Evolutionary conservation across 352 stramenopile genomes (phyloP).

Genomic region (Thalassiosira hispida): DNA sequence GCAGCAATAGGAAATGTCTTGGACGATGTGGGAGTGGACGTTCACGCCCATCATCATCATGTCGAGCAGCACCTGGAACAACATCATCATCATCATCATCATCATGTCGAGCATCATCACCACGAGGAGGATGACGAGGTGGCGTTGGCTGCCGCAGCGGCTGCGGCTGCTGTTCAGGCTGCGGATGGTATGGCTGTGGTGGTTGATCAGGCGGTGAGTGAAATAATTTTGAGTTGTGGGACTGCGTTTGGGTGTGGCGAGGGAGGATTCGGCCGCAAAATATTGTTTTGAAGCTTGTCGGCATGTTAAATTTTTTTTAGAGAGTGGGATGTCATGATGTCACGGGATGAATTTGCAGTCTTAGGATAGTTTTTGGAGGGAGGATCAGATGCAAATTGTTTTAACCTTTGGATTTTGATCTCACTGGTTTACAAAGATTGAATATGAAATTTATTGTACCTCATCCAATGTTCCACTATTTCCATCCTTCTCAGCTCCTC

Average conservation of each 20-base stretch:
- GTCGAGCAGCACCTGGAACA: too few species aligned
- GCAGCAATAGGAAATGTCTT: slow-evolving; percentile 20
- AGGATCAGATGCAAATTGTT: too few species aligned
- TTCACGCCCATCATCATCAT: neutral
- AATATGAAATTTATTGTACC: too few species aligned
- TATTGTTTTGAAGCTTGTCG: too few species aligned
- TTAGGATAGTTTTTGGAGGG: too few species aligned
- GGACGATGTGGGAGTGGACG: slow-evolving; percentile 4
- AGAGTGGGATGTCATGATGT: too few species aligned
- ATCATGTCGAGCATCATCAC: neutral
- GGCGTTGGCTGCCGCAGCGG: slow-evolving; percentile 43
- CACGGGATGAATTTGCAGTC: too few species aligned
- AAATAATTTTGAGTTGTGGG: slow-evolving; percentile 1
- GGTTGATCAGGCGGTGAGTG: slow-evolving; percentile 40
- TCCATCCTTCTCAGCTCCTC: slow-evolving; percentile 27
- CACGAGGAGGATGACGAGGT: slow-evolving; percentile 58
- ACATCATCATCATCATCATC: neutral
- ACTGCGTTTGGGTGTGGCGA: neutral
- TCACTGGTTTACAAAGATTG: too few species aligned
- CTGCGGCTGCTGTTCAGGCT: slow-evolving; percentile 39
- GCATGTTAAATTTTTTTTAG: too few species aligned
- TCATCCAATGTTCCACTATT: too few species aligned
- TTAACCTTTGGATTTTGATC: too few species aligned
- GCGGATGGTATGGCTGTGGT: slow-evolving; percentile 41
- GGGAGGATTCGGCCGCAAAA: neutral